Evolutionary conservation across 257 asterid genomes (phyloP).

Genomic region (Nicotiana paniculata): DNA sequence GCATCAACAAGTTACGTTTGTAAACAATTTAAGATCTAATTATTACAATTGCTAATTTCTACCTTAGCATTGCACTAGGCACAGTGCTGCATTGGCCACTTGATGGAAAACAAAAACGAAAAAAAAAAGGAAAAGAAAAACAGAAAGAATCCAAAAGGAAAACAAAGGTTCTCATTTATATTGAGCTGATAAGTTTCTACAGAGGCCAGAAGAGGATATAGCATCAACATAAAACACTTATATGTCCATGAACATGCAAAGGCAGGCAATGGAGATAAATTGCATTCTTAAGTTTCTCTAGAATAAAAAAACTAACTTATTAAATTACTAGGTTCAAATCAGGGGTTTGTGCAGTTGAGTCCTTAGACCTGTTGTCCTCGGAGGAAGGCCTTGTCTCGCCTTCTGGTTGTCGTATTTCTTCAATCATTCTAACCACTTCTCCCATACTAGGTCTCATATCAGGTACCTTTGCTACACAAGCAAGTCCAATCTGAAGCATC

Average conservation of each 20-base stretch:
- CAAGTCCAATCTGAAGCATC: slow-evolving; percentile 84
- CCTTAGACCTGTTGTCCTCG: slow-evolving; percentile 36
- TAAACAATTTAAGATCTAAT: too few relatives aligned
- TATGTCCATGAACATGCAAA: slow-evolving; percentile 6
- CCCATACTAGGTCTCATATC: slow-evolving; percentile 71
- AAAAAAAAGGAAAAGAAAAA: too few relatives aligned
- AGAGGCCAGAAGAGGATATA: background rate
- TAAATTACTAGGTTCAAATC: background rate
- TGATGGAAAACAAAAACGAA: background rate
- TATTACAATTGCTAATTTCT: too few relatives aligned
- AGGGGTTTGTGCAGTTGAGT: slow-evolving; percentile 9
- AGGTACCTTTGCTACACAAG: slow-evolving; percentile 62
- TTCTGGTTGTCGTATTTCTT: slow-evolving; percentile 51
- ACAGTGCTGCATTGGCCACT: background rate
- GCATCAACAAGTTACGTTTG: too few relatives aligned
- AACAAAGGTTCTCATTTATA: slow-evolving; percentile 7
- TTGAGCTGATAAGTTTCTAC: slow-evolving; percentile 7
- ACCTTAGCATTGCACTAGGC: background rate
- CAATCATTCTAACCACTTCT: slow-evolving; percentile 65
- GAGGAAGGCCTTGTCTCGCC: slow-evolving; percentile 56
- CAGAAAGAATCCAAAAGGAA: background rate
- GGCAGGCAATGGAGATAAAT: slow-evolving; percentile 8
- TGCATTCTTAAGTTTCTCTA: background rate
- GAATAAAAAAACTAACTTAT: background rate
- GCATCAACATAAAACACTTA: background rate